These are phyloP conservation scores for Diaporthe humulicola DNA, from an alignment of 2,329 filamentous ascomycete genomes.

Conservation along the genomic window DNA sequence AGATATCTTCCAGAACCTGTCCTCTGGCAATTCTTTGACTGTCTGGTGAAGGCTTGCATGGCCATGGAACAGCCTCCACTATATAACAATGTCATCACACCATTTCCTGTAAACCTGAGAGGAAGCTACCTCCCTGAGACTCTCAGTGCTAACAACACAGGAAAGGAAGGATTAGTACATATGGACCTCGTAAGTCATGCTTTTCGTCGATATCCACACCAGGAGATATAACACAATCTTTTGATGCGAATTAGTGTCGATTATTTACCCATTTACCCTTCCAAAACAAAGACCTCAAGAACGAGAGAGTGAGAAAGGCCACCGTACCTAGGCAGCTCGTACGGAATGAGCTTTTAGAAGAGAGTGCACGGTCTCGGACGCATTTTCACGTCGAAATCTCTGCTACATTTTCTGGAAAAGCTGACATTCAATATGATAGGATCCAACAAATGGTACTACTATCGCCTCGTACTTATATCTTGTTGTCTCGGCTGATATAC, in stretches of 20 bases:
- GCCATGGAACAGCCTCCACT: constrained; percentile 40
- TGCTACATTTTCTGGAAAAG: neutral
- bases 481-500: neutral
- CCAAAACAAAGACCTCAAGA: too few species aligned
- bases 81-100: neutral
- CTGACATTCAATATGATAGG: neutral
- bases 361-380: neutral
- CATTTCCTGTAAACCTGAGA: neutral
- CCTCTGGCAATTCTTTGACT: constrained; percentile 42
- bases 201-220: neutral
- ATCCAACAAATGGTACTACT: neutral
- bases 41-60: constrained; percentile 40
- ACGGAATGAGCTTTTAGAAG: neutral
- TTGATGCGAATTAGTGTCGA: too few species aligned
- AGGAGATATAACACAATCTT: neutral
- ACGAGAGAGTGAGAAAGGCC: too few species aligned
- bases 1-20: constrained; percentile 1
- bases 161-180: neutral
- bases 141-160: neutral
- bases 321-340: neutral
- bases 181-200: neutral
- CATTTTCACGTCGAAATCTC: neutral
- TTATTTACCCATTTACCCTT: neutral
- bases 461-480: too few species aligned
- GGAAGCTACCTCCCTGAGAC: neutral